Percentiles rank a stretch among this genome's conserved stretches.
phyloP scores from a whole-genome alignment of 2,329 filamentous ascomycete genomes.

The Paecilomyces sp. region DNA sequence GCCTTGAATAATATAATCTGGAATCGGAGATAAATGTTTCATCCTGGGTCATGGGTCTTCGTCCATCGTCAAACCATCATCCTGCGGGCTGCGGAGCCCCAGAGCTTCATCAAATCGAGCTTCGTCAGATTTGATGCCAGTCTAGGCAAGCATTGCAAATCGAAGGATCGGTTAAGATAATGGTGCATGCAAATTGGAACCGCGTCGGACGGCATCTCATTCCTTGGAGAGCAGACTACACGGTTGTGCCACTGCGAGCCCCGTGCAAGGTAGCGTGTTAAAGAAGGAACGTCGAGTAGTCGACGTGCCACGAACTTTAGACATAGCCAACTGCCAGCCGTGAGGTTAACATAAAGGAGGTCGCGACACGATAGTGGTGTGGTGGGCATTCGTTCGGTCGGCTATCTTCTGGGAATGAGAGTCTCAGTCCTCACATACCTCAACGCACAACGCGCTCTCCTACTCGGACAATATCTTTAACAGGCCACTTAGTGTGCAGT shows the following conservation, averaged over 20 bases:
- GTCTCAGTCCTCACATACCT: neutral
- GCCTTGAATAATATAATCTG: neutral
- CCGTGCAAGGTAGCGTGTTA: neutral
- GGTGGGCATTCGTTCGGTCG: neutral
- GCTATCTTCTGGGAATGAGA: neutral
- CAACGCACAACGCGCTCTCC: neutral
- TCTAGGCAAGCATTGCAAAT: neutral
- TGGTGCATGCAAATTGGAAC: neutral
- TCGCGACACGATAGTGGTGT: neutral
- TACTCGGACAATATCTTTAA: neutral
- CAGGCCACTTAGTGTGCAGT: neutral
- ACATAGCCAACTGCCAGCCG: neutral
- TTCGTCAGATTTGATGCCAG: neutral
- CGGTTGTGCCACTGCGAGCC: neutral
- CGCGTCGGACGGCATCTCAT: neutral
- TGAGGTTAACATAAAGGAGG: neutral
- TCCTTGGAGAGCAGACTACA: neutral
- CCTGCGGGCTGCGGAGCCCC: neutral
- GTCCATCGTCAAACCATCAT: neutral
- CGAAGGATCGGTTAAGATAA: neutral
- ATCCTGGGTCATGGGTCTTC: neutral
- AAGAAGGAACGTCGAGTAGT: neutral
- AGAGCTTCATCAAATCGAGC: neutral
- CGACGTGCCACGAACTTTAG: neutral
- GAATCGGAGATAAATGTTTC: neutral